Evolutionary conservation across 2,329 filamentous ascomycete species (phyloP).

Genomic region (Neophaeococcomyces aloes): DNA sequence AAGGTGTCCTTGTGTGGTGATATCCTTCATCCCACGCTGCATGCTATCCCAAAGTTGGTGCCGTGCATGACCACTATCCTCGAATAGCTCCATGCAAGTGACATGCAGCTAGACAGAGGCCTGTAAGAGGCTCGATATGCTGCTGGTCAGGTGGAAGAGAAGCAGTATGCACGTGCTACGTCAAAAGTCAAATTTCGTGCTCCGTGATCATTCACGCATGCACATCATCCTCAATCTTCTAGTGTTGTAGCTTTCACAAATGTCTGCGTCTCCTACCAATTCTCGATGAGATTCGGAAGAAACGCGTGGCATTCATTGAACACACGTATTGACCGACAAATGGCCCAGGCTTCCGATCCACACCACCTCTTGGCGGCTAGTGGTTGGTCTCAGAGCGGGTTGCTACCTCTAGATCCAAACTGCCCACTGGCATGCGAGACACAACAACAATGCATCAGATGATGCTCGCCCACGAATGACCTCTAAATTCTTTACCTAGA

Average conservation of each 20-base stretch:
- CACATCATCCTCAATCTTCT: slow-evolving; percentile 1
- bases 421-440: neutral
- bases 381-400: too few relatives aligned
- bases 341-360: too few relatives aligned
- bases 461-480: slow-evolving; percentile 1
- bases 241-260: neutral
- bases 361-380: too few relatives aligned
- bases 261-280: neutral
- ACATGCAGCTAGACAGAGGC: slow-evolving; percentile 3
- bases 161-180: neutral
- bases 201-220: slow-evolving; percentile 1
- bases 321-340: too few relatives aligned
- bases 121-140: neutral
- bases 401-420: neutral
- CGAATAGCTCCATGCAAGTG: neutral
- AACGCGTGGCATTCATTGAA: too few relatives aligned
- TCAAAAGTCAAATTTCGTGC: neutral
- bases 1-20: too few relatives aligned
- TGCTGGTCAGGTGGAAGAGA: neutral
- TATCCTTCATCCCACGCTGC: too few relatives aligned
- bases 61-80: neutral
- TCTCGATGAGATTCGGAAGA: neutral
- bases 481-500: neutral
- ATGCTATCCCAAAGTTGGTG: neutral
- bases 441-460: slow-evolving; percentile 4